Evolutionary conservation across 306 rosid species (phyloP), one percentile per base, ranked within the genome.

Genomic region (Mimosa bimucronata): DNA sequence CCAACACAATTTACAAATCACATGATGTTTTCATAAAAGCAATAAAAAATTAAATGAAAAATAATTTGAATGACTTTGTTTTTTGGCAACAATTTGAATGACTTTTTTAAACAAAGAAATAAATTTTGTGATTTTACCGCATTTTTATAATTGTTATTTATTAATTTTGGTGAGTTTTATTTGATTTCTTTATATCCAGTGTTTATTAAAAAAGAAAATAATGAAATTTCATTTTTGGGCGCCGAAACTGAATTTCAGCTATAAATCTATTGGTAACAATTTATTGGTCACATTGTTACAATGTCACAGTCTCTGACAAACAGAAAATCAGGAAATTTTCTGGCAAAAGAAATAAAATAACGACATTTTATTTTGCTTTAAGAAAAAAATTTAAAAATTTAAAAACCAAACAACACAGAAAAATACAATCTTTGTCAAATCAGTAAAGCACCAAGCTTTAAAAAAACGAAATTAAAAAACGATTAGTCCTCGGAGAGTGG

Each of bases 401-500:
- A 34, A 41, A 50, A 14, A 19, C 28, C 61, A 50, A 26, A 31
- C 31, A 3, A 15, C 64, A 48, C 9, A 18, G 60, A 46, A 57
- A 57, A 41, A 68, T 11, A 68, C 53, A 68, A 68, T 40, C 14
- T 19, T 10, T 68, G 73, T 23, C 74, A 75, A 18, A 12, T 13
- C 66, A 79, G 52, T 13, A 74, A 52, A 82, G 81, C 88, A 81
- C 73, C 75, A 25, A 9, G 55, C 72, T 16, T 16, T 78, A 61
- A n/a, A 76, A 83, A 73, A 87, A 76, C 61, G 26, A 30, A 65
- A 80, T 83, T 77, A 84, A 82, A 87, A 79, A 75, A 80, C 68
- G 5, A 74, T 80, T 71, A 50, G 64, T 78, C 87, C 26, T 88
- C 66, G 87, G 87, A 79, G 79, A 85, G 88, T 74, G 91, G 90